These are phyloP conservation scores for Trametes coccinea DNA, from an alignment of 768 basidiomycete species.

Conservation along the genomic window DNA sequence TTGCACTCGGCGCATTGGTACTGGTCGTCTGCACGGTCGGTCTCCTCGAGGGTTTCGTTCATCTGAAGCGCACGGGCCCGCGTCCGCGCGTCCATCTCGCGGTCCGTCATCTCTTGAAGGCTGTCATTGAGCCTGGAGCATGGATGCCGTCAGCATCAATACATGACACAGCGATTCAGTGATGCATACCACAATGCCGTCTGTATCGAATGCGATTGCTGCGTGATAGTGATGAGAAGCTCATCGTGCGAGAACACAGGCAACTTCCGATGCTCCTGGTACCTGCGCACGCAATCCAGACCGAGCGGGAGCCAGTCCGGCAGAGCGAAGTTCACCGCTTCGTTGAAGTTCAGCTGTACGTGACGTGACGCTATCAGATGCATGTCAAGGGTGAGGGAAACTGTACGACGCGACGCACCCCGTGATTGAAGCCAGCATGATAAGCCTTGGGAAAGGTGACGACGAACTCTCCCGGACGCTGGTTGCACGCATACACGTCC, in stretches of 20 bases:
- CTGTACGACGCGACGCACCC: constrained; percentile 55
- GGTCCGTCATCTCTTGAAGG: constrained; percentile 84
- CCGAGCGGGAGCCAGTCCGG: constrained; percentile 93
- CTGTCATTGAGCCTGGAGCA: constrained; percentile 76
- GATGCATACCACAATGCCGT: constrained; percentile 80
- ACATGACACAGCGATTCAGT: too few species aligned
- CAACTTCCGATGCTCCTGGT: constrained; percentile 86
- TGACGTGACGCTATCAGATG: constrained; percentile 10
- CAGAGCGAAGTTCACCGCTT: constrained; percentile 97
- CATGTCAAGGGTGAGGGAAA: background rate
- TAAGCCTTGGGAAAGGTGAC: constrained; percentile 98
- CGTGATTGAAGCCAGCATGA: constrained; percentile 98
- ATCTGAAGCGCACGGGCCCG: constrained; percentile 61
- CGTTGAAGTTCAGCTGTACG: constrained; percentile 91
- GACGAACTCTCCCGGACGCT: constrained; percentile 96
- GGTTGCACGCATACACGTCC: constrained; percentile 91
- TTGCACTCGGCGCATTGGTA: constrained; percentile 96
- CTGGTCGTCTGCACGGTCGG: constrained; percentile 89
- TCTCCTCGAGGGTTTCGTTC: constrained; percentile 68
- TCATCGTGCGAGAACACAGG: constrained; percentile 99
- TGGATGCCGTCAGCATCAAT: constrained; percentile 20
- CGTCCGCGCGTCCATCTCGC: constrained; percentile 72
- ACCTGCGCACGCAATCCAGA: constrained; percentile 84
- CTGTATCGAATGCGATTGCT: constrained; percentile 88
- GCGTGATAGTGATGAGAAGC: constrained; percentile 95